Base-by-base conservation (phyloP, 1,284 basidiomycete species). In the Amylostereum areolatum region DNA sequence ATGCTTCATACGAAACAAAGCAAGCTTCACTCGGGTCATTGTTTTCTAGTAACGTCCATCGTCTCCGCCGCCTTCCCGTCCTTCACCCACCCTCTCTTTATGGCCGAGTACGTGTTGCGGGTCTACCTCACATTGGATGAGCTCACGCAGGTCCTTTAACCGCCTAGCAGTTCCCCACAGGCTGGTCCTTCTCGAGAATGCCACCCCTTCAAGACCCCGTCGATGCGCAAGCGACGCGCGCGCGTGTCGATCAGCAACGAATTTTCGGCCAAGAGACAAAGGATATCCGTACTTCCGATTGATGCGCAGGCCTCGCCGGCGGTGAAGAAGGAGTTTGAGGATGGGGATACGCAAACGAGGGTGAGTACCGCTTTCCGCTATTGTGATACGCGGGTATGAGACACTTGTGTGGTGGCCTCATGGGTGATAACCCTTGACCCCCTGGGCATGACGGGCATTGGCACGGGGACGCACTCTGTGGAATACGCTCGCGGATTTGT, bases 241-340 rank as follows among this genome's bases (percentile, higher is more conserved):
- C 47, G 54, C 44, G 43, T 40, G 40, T 63, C 63, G 43, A 61
- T 64, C 44, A 66, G 64, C 12, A 68, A 67, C 51, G 59, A 62
- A 46, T 67, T 63, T 52, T 66, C 66, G 11, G 57, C 59, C 29
- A 68, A 68, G 53, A 56, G 64, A 42, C 55, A 66, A 42, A 55
- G 66, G 28, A 58, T 66, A 44, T 65, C 64, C 27, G 56, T 61
- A 25, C 58, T 57, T 9, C 62, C 53, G 11, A 54, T 52, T 28
- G 57, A 55, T 43, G 50, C 60, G 37, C 40, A 48, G 24, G 35
- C 48, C 2, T 43, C 34, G 18, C 41, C 39, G 8, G 43, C 42
- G 24, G 40, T 45, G 42, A 45, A 46, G 45, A 40, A 46, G 35
- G 52, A 54, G 33, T 49, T 48, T 46, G 52, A 41, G 33, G 52